phyloP scores from a whole-genome alignment of 139 green algal genomes.

The Picochlorum sp. region DNA sequence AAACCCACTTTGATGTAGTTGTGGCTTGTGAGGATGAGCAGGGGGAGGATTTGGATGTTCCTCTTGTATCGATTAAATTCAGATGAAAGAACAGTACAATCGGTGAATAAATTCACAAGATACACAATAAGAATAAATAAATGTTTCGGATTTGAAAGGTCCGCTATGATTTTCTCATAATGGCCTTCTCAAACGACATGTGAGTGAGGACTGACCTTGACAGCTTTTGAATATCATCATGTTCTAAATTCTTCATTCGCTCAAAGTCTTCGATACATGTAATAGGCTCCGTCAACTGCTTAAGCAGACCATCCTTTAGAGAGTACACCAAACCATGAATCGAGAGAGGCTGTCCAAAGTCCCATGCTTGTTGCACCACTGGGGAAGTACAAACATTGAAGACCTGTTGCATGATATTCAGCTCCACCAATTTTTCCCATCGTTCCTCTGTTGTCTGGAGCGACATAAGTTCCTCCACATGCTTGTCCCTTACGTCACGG shows the following conservation, averaged over 20 bases:
- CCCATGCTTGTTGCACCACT: conserved; percentile 64
- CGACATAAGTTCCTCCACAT: conserved; percentile 20
- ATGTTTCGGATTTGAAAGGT: background rate
- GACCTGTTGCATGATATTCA: conserved; percentile 49
- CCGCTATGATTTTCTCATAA: background rate
- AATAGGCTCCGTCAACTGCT: conserved; percentile 18
- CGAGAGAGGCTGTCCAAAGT: conserved; percentile 45
- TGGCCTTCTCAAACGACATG: background rate
- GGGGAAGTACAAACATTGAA: conserved; percentile 64
- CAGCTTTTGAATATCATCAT: background rate
- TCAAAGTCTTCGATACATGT: conserved; percentile 17
- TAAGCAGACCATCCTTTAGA: conserved; percentile 36
- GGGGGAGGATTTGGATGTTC: conserved; percentile 74
- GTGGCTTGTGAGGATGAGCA: conserved; percentile 96
- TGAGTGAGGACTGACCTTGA: background rate
- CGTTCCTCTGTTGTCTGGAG: conserved; percentile 12
- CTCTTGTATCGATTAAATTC: conserved; percentile 68
- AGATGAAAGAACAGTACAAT: background rate
- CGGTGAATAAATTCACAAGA: background rate
- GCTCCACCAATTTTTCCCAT: conserved; percentile 33
- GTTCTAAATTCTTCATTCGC: background rate
- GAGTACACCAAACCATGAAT: conserved; percentile 61
- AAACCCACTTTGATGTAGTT: conserved; percentile 95
- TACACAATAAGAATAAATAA: too few relatives aligned
- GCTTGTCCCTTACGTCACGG: conserved; percentile 27